phyloP scores from a whole-genome alignment of 2,329 filamentous ascomycete genomes.

The Colletotrichum sp. region DNA sequence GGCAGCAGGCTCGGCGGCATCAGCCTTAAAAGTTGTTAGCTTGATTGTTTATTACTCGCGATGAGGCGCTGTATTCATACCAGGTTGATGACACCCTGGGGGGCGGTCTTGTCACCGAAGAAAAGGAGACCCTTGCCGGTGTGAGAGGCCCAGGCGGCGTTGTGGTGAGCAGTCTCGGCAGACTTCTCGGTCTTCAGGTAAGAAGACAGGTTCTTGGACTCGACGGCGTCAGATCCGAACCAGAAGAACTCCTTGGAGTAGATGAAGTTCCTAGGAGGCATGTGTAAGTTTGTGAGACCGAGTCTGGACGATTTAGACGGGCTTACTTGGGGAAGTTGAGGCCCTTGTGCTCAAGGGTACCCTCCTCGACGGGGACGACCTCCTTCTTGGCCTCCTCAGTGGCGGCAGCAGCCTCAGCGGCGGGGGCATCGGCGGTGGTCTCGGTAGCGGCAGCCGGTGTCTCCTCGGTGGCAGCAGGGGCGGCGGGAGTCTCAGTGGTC shows the following conservation, averaged over 20 bases:
- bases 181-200: constrained; percentile 93
- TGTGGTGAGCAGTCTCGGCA: constrained; percentile 74
- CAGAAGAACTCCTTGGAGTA: constrained; percentile 95
- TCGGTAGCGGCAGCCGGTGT: constrained; percentile 38
- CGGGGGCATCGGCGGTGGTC: constrained; percentile 43
- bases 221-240: constrained; percentile 76
- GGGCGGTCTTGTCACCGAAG: constrained; percentile 84
- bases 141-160: constrained; percentile 87
- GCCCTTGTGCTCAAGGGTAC: constrained; percentile 89
- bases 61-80: constrained; percentile 55
- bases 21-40: constrained; percentile 49
- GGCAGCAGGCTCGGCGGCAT: constrained; percentile 73
- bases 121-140: constrained; percentile 96
- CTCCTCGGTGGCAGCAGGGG: constrained; percentile 44
- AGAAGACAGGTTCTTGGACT: constrained; percentile 73
- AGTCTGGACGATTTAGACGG: not conserved
- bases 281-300: constrained; percentile 25
- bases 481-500: constrained; percentile 31
- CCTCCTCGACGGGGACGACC: constrained; percentile 78
- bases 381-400: constrained; percentile 54
- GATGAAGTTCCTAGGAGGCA: constrained; percentile 73
- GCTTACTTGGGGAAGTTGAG: constrained; percentile 85
- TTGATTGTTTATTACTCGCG: not conserved
- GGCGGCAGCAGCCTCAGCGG: constrained; percentile 35
- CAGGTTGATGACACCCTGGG: constrained; percentile 83